Conservation (phyloP, 352 stramenopile genomes). For the Peronosclerospora sorghi region DNA sequence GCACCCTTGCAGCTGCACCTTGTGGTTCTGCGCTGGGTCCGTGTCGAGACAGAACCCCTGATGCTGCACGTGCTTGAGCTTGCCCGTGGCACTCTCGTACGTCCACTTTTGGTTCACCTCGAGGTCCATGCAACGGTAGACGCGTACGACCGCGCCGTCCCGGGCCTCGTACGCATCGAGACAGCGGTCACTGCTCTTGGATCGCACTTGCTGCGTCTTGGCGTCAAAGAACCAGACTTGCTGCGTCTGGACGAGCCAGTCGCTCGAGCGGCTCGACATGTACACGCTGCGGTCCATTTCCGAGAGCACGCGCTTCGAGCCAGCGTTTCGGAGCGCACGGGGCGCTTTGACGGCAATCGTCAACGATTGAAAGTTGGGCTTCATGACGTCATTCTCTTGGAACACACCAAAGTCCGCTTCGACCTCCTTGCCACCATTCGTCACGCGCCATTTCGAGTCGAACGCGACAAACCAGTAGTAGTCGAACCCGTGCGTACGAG, state of each 20-base stretch:
- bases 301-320: conserved; percentile 21
- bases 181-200: conserved; percentile 56
- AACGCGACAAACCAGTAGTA: conserved; percentile 75
- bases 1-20: conserved; percentile 52
- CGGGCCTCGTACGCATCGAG: conserved; percentile 43
- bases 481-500: conserved; percentile 28
- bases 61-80: conserved; percentile 33
- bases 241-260: conserved; percentile 42
- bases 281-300: conserved; percentile 26
- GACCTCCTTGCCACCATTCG: conserved; percentile 34
- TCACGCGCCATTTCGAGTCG: conserved; percentile 47
- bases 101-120: conserved; percentile 61
- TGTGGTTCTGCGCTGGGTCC: conserved; percentile 32
- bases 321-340: conserved; percentile 21
- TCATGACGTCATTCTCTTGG: conserved; percentile 37
- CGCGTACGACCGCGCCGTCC: conserved; percentile 40
- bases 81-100: conserved; percentile 34
- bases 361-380: conserved; percentile 40
- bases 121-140: conserved; percentile 39
- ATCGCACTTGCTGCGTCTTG: conserved; percentile 36
- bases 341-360: conserved; percentile 23
- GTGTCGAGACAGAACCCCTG: conserved; percentile 48
- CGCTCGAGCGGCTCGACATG: conserved; percentile 28
- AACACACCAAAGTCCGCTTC: conserved; percentile 62
- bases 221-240: conserved; percentile 61